Conservation (phyloP, 805 yeast species). For the Wickerhamiella sergipiensis region DNA sequence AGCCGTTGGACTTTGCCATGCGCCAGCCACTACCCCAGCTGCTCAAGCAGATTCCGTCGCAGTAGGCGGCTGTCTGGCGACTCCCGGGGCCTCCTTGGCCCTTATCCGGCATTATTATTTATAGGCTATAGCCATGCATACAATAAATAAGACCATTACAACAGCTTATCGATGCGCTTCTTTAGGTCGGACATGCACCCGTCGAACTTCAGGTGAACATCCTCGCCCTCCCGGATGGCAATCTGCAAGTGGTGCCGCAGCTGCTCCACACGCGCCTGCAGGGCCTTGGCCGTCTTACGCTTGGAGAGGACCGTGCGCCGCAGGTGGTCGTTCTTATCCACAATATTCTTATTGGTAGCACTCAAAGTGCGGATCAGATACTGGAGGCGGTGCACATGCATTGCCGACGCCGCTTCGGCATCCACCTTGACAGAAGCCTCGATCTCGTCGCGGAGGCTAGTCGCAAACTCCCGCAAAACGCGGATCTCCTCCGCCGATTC, state of each 20-base stretch:
- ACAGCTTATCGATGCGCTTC: background rate
- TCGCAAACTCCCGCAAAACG: background rate
- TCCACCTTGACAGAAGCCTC: background rate
- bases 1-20: background rate
- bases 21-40: background rate
- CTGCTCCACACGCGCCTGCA: background rate
- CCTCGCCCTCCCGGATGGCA: background rate
- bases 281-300: too few relatives aligned
- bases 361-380: background rate
- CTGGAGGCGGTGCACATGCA: background rate
- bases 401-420: background rate
- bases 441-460: background rate
- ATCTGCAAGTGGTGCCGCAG: background rate
- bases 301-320: background rate
- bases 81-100: too few relatives aligned
- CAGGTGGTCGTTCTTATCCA: background rate
- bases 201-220: background rate
- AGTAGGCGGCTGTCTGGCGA: background rate
- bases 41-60: background rate
- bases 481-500: background rate
- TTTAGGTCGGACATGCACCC: background rate
- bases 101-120: too few relatives aligned
- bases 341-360: too few relatives aligned
- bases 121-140: background rate
- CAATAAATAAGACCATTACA: background rate